A percentile compares a stretch with the other conserved stretches of the same genome.
These are phyloP conservation scores for Xanthoconium purpureum DNA, from an alignment of 768 basidiomycete genomes.

Conservation along the genomic window DNA sequence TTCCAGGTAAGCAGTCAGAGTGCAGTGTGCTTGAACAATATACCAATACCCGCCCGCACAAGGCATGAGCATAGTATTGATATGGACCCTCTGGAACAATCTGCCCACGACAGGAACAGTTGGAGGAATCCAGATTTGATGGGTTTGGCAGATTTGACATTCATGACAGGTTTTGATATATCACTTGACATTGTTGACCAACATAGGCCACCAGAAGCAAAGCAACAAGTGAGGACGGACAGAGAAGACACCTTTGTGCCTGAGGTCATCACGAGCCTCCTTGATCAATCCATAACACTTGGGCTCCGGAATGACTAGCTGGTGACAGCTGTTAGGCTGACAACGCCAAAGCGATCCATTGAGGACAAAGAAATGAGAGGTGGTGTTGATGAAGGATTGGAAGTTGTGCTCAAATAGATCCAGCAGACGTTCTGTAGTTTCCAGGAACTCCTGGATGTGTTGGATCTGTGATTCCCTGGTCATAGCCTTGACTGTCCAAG, in stretches of 20 bases:
- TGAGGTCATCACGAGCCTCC: neutral
- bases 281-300: neutral
- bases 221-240: neutral
- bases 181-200: neutral
- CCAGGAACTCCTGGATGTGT: too few relatives aligned
- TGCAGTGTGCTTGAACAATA: neutral
- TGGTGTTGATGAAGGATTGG: neutral
- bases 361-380: neutral
- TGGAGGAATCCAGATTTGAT: neutral
- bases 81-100: neutral
- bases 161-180: neutral
- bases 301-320: too few relatives aligned
- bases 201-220: neutral
- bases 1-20: neutral
- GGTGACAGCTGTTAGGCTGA: too few relatives aligned
- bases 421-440: too few relatives aligned
- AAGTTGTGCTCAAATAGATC: neutral
- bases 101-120: neutral
- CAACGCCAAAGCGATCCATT: accelerated
- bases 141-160: neutral
- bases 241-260: neutral
- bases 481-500: too few relatives aligned
- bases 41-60: neutral
- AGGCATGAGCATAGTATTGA: neutral
- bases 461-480: too few relatives aligned